Evolutionary conservation across 192 early-diverging fungal genomes (phyloP).

Genomic region (Ramicandelaber brevisporus): DNA sequence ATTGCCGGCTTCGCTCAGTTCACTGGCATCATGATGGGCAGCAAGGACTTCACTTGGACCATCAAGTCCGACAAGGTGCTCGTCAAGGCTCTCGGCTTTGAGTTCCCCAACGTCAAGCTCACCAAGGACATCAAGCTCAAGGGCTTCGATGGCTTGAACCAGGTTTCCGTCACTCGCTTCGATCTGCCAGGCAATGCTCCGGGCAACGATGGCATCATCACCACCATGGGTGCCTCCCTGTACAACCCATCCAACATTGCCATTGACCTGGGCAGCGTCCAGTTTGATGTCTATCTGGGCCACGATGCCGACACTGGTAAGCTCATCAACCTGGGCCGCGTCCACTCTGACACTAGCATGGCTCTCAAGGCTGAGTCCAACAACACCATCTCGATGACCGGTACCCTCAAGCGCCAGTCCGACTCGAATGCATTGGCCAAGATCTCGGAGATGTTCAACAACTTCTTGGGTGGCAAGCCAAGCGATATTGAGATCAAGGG

Average conservation of each 20-base stretch:
- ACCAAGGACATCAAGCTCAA: background rate
- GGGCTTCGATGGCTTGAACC: background rate
- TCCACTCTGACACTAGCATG: no score
- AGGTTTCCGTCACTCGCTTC: background rate
- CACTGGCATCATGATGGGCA: constrained; percentile 17
- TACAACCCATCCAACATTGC: constrained; percentile 24
- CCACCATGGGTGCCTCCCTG: constrained; percentile 22
- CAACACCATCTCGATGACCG: constrained; percentile 8
- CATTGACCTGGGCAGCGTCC: constrained; percentile 24
- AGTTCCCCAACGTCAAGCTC: background rate
- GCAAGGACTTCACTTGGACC: constrained; percentile 18
- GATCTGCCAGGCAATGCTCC: constrained; percentile 3
- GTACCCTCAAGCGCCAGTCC: constrained; percentile 1
- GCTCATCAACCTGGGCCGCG: constrained; percentile 13
- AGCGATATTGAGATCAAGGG: background rate
- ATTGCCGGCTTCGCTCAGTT: constrained; percentile 17
- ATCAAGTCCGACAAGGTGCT: no score
- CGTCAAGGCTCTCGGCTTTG: background rate
- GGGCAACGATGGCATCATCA: constrained; percentile 24
- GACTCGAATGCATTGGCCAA: background rate
- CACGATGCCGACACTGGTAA: no score
- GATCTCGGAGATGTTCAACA: background rate
- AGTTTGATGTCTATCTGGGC: no score
- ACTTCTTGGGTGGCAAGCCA: background rate
- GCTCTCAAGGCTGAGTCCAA: constrained; percentile 4